Conservation (phyloP, 1,139 yeast genomes). For the Kurtzmaniella quercitrusa region DNA sequence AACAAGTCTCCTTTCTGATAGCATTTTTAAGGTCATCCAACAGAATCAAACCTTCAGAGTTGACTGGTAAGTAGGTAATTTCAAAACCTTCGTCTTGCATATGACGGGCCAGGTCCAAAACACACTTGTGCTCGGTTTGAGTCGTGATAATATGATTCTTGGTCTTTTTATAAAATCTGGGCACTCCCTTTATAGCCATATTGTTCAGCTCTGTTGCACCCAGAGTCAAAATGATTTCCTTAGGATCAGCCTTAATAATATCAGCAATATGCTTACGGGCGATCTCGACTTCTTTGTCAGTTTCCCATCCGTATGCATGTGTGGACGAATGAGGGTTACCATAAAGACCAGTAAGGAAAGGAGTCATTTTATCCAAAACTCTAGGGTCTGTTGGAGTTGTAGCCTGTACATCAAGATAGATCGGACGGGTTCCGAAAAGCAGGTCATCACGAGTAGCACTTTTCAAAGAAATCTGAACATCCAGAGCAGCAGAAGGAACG, state of each 20-base stretch:
- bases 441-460: conserved; percentile 45
- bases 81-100: conserved; percentile 97
- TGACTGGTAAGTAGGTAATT: conserved; percentile 87
- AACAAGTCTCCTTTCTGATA: conserved; percentile 84
- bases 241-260: conserved; percentile 89
- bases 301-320: conserved; percentile 99
- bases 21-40: conserved; percentile 75
- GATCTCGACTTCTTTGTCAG: conserved; percentile 84
- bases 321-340: conserved; percentile 98
- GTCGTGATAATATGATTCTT: conserved; percentile 93
- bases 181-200: conserved; percentile 92
- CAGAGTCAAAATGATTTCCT: conserved; percentile 92
- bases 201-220: conserved; percentile 98
- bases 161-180: conserved; percentile 83
- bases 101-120: conserved; percentile 89
- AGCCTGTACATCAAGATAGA: conserved; percentile 93
- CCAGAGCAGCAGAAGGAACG: conserved; percentile 25
- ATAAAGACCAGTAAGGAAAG: conserved; percentile 86
- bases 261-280: conserved; percentile 82
- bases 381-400: conserved; percentile 98
- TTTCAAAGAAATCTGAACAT: conserved; percentile 28
- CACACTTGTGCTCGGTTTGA: conserved; percentile 98
- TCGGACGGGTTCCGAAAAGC: conserved; percentile 70
- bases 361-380: conserved; percentile 90
- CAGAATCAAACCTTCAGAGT: conserved; percentile 72